Conservation (phyloP, 2,329 filamentous ascomycete species). For the Triangularia setosa region DNA sequence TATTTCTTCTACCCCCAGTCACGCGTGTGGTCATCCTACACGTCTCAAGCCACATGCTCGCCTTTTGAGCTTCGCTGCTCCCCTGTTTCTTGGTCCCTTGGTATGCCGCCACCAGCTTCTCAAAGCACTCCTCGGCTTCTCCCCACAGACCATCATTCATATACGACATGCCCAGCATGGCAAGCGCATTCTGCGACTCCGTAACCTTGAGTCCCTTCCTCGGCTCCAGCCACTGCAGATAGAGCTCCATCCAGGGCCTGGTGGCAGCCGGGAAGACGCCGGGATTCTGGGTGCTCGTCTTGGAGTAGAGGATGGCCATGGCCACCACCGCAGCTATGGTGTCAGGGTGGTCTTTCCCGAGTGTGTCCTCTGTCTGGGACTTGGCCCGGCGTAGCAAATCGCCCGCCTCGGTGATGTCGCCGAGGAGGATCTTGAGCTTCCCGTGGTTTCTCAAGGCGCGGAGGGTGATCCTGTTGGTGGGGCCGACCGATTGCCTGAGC, state of each 20-base stretch:
- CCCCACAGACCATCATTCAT: neutral
- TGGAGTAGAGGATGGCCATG: neutral
- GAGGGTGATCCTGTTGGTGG: neutral
- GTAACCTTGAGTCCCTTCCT: neutral
- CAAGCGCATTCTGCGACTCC: neutral
- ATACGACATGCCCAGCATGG: neutral
- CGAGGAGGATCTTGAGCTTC: neutral
- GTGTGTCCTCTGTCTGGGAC: neutral
- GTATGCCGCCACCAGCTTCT: neutral
- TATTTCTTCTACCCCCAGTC: neutral
- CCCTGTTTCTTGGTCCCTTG: neutral
- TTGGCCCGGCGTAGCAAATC: neutral
- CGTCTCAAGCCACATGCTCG: neutral
- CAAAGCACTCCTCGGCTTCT: neutral
- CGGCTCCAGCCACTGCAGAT: neutral
- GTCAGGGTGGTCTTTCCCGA: neutral
- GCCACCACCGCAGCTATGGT: neutral
- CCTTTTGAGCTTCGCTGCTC: neutral
- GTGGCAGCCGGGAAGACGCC: neutral
- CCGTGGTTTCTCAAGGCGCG: neutral
- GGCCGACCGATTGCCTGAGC: neutral
- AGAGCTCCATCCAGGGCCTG: neutral
- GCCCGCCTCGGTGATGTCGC: neutral
- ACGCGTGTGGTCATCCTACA: neutral
- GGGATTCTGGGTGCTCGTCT: neutral